These are phyloP conservation scores for Pleurotus platypus DNA, from an alignment of 768 basidiomycete genomes.

Conservation along the genomic window DNA sequence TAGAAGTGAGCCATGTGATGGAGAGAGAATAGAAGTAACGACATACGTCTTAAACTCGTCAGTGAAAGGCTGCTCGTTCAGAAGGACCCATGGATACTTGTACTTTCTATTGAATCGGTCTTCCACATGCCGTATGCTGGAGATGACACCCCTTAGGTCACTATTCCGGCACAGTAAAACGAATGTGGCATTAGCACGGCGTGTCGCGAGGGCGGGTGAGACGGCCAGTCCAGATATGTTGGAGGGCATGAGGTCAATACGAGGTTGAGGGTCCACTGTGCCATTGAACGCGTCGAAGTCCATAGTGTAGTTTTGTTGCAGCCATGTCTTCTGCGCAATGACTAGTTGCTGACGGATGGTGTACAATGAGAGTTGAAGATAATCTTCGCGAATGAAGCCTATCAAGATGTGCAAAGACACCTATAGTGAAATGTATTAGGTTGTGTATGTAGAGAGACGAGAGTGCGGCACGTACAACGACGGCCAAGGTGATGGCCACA, in stretches of 20 bases:
- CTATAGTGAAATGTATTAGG: conserved; percentile 24
- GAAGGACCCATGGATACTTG: conserved; percentile 83
- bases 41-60: conserved; percentile 68
- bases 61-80: conserved; percentile 82
- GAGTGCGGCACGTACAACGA: conserved; percentile 36
- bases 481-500: conserved; percentile 40
- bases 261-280: neutral
- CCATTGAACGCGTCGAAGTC: neutral
- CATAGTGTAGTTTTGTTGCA: neutral
- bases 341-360: conserved; percentile 31
- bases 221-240: neutral
- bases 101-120: conserved; percentile 76
- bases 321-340: conserved; percentile 1
- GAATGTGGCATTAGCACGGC: conserved; percentile 35
- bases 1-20: neutral
- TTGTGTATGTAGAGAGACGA: neutral
- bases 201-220: neutral
- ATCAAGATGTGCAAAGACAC: conserved; percentile 55
- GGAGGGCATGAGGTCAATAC: neutral
- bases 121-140: conserved; percentile 73
- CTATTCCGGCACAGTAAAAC: conserved; percentile 60
- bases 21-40: neutral
- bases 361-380: conserved; percentile 42
- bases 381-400: conserved; percentile 45
- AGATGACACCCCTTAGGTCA: conserved; percentile 56